These are phyloP conservation scores for Pythium periplocum DNA, from an alignment of 352 stramenopile genomes.

Conservation along the genomic window DNA sequence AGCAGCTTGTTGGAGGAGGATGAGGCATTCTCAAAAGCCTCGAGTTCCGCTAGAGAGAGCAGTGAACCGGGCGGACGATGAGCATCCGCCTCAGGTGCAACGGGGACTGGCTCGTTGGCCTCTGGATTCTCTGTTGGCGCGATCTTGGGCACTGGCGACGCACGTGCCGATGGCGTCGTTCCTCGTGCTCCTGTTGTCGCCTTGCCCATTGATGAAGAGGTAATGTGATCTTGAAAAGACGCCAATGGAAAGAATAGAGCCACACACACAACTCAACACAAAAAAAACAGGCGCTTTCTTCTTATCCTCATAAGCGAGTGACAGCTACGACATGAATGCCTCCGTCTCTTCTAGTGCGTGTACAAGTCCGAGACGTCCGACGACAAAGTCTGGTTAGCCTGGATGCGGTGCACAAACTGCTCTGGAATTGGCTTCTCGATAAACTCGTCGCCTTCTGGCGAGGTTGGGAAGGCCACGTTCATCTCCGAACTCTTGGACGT, in stretches of 20 bases:
- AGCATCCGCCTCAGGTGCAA: neutral
- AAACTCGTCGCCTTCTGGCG: constrained; percentile 79
- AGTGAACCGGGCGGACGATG: constrained; percentile 3
- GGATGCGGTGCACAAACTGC: constrained; percentile 96
- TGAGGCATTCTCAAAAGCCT: constrained; percentile 18
- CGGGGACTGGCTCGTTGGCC: no score
- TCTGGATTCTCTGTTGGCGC: constrained; percentile 1
- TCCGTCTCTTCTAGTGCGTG: constrained; percentile 44
- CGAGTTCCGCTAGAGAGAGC: constrained; percentile 32
- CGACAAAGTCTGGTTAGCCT: constrained; percentile 70
- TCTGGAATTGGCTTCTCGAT: constrained; percentile 96
- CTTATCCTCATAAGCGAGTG: no score
- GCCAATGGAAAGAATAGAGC: no score
- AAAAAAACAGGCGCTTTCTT: no score
- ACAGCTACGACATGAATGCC: no score
- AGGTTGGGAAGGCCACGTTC: constrained; percentile 94
- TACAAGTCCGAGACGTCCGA: constrained; percentile 96
- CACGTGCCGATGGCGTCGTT: no score
- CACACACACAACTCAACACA: no score
- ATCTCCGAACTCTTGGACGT: constrained; percentile 97
- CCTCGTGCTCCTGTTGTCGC: neutral
- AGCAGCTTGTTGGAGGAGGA: constrained; percentile 23
- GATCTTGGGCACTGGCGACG: constrained; percentile 2
- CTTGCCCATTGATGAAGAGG: constrained; percentile 7
- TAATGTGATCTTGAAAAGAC: no score